These are phyloP conservation scores for Nicotiana noctiflora DNA, from an alignment of 257 asterid species.

Conservation along the genomic window DNA sequence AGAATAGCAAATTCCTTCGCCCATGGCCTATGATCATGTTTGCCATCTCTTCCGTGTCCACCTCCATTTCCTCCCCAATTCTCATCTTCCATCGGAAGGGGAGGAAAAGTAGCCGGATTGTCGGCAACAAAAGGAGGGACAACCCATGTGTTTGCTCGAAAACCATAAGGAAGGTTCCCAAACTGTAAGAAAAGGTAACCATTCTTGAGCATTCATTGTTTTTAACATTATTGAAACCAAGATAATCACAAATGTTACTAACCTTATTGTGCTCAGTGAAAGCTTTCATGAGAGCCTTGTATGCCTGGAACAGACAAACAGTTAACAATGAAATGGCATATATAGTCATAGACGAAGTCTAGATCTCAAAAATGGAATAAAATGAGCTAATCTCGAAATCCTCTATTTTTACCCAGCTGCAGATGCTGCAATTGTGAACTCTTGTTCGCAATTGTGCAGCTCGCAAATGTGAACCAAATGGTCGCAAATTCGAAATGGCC, in stretches of 20 bases:
- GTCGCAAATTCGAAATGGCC: no score
- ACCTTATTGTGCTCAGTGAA: conserved; percentile 92
- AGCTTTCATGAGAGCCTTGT: conserved; percentile 77
- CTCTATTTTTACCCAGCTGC: no score
- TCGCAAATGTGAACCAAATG: no score
- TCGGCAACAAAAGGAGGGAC: conserved; percentile 66
- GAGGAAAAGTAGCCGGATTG: conserved; percentile 40
- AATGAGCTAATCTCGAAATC: no score
- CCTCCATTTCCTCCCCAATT: conserved; percentile 99
- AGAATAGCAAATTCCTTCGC: conserved; percentile 70
- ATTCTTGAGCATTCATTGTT: conserved; percentile 12
- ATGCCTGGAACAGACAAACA: conserved; percentile 60
- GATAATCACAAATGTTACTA: conserved; percentile 17
- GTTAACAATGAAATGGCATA: neutral
- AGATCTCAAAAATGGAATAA: no score
- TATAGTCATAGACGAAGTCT: neutral
- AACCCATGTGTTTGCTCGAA: conserved; percentile 98
- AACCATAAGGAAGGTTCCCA: conserved; percentile 97
- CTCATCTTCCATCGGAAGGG: conserved; percentile 84
- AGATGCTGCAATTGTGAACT: no score
- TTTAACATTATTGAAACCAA: conserved; percentile 22
- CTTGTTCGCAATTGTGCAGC: no score
- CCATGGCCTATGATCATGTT: conserved; percentile 84
- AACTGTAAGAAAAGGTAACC: conserved; percentile 44
- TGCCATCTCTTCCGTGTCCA: conserved; percentile 77